Evolutionary conservation across 1,284 basidiomycete species (phyloP), one percentile per base, ranked within the genome.

Genomic region (Porogramme epimiltina): DNA sequence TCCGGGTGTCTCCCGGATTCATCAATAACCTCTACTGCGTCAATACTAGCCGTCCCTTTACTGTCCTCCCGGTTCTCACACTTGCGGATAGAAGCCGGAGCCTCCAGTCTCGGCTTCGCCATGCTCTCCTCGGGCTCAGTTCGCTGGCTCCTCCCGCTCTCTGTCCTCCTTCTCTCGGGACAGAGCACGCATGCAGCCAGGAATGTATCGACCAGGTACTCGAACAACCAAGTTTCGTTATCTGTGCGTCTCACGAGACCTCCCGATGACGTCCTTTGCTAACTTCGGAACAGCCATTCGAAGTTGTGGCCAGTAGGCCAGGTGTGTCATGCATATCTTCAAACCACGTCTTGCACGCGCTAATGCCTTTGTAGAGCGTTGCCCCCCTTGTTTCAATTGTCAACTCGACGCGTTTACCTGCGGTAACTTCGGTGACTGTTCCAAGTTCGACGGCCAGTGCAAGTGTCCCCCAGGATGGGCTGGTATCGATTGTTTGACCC

Each of bases 401-500:
- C 75, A 89, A 53, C 74, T 95, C 1, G 90, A 91, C 1, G 86
- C 81, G 3, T 94, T 93, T 70, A 87, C 77, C 2, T 95, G 92
- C 65, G 90, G 89, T 2, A 90, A 93, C 66, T 94, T 85, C 59
- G 93, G 91, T 28, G 78, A 87, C 49, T 97, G 94, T 70, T 89
- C 92, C 68, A 76, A 82, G 42, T 95, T 89, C 67, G 88, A 95
- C 66, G 94, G 93, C 0, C 91, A 93, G 64, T 97, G 93, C 70
- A 83, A 89, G 65, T 97, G 94, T 68, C 92, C 92, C 0, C 78
- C 89, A 44, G 94, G 94, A 36, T 97, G 93, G 80, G 91, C 92
- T 15, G 93, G 93, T 0, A 88, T 93, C 37, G 93, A 95, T 67
- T 96, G 94, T 70, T 70, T 93, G 51, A 82, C 84, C 5, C 92